phyloP scores from a whole-genome alignment of 2,329 filamentous ascomycete genomes.

The Scytalidium sp. region DNA sequence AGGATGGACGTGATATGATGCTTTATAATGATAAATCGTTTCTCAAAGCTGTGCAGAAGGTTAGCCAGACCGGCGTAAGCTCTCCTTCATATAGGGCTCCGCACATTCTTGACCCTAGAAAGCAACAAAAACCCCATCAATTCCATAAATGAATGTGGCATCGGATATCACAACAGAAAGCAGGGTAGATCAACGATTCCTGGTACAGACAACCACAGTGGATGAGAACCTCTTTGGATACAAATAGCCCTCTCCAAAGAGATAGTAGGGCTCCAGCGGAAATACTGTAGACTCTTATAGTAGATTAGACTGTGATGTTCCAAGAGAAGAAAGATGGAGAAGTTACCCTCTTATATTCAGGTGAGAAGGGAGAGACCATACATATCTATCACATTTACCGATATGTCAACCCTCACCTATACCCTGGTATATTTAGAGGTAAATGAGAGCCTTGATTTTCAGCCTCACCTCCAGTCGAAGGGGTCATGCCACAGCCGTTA shows the following conservation, averaged over 20 bases:
- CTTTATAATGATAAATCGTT: no score
- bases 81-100: background rate
- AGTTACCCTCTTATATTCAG: no score
- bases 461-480: constrained; percentile 13
- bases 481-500: constrained; percentile 60
- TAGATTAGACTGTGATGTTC: no score
- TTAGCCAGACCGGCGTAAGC: no score
- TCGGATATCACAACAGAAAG: background rate
- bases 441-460: constrained; percentile 21
- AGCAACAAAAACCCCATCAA: background rate
- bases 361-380: background rate
- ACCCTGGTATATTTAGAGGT: constrained; percentile 23
- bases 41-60: no score
- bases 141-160: background rate
- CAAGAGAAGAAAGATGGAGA: no score
- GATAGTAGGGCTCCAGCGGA: background rate
- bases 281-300: background rate
- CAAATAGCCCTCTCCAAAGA: background rate
- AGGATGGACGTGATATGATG: no score
- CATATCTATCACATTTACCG: background rate
- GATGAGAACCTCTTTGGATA: background rate
- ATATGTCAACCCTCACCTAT: constrained; percentile 20
- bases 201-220: background rate
- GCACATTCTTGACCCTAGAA: background rate
- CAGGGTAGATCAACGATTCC: background rate